Conservation (phyloP, 2,329 filamentous ascomycete genomes). For the Fonsecaea multimorphosa region DNA sequence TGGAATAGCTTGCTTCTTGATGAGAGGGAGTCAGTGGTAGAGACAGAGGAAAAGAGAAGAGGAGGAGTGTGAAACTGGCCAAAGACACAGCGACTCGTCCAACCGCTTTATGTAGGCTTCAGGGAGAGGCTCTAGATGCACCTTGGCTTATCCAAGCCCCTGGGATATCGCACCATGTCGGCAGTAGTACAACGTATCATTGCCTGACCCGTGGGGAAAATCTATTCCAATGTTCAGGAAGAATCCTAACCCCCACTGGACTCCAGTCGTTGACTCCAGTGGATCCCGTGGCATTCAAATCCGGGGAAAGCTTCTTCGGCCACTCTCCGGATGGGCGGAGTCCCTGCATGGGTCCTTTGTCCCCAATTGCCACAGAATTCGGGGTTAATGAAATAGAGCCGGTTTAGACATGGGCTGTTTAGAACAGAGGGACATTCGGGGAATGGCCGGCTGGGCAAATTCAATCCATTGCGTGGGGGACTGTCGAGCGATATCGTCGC, state of each 20-base stretch:
- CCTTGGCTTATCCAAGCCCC: constrained; percentile 2
- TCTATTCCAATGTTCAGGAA: neutral
- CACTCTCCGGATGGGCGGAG: constrained; percentile 16
- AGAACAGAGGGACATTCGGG: neutral
- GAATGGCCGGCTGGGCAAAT: constrained; percentile 6
- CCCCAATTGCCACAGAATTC: neutral
- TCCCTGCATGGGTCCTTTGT: neutral
- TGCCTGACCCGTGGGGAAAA: constrained; percentile 16
- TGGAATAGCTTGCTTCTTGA: neutral
- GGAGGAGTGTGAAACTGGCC: constrained; percentile 6
- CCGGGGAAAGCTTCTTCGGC: constrained; percentile 20
- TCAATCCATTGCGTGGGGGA: constrained; percentile 12
- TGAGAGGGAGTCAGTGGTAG: neutral
- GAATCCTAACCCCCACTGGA: constrained; percentile 17
- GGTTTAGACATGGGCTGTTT: constrained; percentile 2
- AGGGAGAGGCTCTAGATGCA: neutral
- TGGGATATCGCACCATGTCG: constrained; percentile 9
- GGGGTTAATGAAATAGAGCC: neutral
- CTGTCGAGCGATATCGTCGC: constrained; percentile 5
- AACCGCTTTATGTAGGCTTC: constrained; percentile 13
- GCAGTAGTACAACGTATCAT: constrained; percentile 8
- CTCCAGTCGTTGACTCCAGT: neutral
- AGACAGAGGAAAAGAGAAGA: neutral
- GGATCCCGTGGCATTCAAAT: constrained; percentile 12
- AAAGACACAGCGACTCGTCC: neutral